A percentile compares a stretch with the other conserved stretches of the same genome.
These are phyloP conservation scores for Teunomyces stri DNA, from an alignment of 805 yeast genomes.

Conservation along the genomic window DNA sequence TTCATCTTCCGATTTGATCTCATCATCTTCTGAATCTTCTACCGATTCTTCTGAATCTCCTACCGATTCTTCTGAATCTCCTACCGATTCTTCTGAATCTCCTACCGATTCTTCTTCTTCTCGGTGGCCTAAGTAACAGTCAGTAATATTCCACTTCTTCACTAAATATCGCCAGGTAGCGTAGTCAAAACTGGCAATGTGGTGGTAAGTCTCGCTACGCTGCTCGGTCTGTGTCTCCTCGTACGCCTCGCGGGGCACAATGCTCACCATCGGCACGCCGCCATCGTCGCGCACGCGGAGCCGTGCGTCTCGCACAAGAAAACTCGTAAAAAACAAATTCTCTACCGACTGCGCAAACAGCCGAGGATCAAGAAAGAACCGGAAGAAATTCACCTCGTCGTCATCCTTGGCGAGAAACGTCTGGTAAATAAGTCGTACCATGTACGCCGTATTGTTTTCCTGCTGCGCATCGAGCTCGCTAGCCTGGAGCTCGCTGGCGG, in stretches of 20 bases:
- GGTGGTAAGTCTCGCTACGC: slow-evolving; percentile 46
- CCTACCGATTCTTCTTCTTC: slow-evolving; percentile 19
- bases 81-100: slow-evolving; percentile 10
- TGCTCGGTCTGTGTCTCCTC: slow-evolving; percentile 17
- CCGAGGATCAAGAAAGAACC: slow-evolving; percentile 68
- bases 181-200: slow-evolving; percentile 69
- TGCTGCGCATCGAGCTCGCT: slow-evolving; percentile 49
- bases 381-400: slow-evolving; percentile 52
- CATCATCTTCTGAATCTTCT: slow-evolving; percentile 43
- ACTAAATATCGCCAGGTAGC: slow-evolving; percentile 63
- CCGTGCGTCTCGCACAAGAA: slow-evolving; percentile 71
- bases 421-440: slow-evolving; percentile 55
- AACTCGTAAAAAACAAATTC: slow-evolving; percentile 79
- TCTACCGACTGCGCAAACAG: slow-evolving; percentile 81
- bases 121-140: slow-evolving; percentile 50
- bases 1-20: slow-evolving; percentile 1
- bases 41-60: slow-evolving; percentile 5
- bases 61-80: background rate
- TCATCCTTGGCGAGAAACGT: slow-evolving; percentile 32
- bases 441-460: slow-evolving; percentile 61
- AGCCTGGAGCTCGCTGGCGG: slow-evolving; percentile 55
- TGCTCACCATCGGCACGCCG: slow-evolving; percentile 44
- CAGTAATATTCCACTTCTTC: slow-evolving; percentile 51
- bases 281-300: slow-evolving; percentile 50
- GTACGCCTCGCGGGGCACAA: slow-evolving; percentile 22